Conservation (phyloP, 768 basidiomycete genomes). For the Termitomyces sp. region DNA sequence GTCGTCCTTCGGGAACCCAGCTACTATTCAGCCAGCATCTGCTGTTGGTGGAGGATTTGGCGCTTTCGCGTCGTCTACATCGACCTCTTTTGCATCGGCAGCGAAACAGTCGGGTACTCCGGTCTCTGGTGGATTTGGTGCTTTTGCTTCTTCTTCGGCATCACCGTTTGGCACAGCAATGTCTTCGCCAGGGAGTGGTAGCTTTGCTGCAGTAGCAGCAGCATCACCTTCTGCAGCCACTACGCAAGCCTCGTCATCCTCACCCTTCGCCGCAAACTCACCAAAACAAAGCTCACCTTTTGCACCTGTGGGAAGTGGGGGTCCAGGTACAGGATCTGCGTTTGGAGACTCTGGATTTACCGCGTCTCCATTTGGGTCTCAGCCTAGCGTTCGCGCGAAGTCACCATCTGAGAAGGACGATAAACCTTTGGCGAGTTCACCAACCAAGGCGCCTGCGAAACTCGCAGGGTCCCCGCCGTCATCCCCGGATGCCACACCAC, state of each 20-base stretch:
- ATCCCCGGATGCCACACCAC: conserved; percentile 17
- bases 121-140: conserved; percentile 17
- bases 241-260: conserved; percentile 1
- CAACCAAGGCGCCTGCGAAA: conserved; percentile 3
- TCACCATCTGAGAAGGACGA: conserved; percentile 5
- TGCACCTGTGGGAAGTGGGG: background rate
- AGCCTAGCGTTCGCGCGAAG: conserved; percentile 2
- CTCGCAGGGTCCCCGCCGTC: conserved; percentile 16
- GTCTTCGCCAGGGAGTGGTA: conserved; percentile 6
- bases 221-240: no score
- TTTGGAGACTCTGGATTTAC: conserved; percentile 8
- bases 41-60: conserved; percentile 29
- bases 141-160: conserved; percentile 20
- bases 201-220: conserved; percentile 18
- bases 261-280: background rate
- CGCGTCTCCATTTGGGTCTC: conserved; percentile 7
- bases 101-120: background rate
- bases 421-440: background rate
- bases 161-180: conserved; percentile 22
- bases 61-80: conserved; percentile 17
- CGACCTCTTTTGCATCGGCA: conserved; percentile 8
- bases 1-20: conserved; percentile 34
- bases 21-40: conserved; percentile 9
- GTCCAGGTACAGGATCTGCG: background rate
- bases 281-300: conserved; percentile 2